Base-by-base conservation (phyloP, 1,139 yeast species). In the Saccharomyces hybrid region DNA sequence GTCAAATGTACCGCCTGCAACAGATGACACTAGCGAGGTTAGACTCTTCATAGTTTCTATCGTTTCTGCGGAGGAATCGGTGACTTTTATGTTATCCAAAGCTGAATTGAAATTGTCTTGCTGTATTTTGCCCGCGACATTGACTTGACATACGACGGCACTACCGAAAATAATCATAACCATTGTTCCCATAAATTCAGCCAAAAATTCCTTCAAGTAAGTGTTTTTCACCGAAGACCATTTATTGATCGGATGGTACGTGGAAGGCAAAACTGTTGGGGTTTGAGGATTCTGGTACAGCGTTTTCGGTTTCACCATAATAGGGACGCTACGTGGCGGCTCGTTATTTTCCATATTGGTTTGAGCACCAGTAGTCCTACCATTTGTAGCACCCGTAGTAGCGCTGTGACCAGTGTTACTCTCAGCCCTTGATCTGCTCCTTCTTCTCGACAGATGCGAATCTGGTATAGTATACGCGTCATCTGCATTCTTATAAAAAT, bases 151-250 rank as follows among this genome's bases (percentile, higher is more conserved):
- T 50, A 74, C 77, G 46, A 74, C 77, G 50, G 80, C 79, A 56
- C 73, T 75, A 59, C 81, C 81, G 51, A 74, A 70, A 54, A 73
- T 58, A 23, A 77, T 70, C 62, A 78, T 62, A 11, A 77, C 64
- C 66, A 76, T 60, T 2, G 79, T 74, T 11, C 81, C 81, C 48
- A 77, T 61, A 60, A 76, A 78, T 63, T 78, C 82, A 25, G 82
- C 81, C 38, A 69, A 55, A 50, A 69, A 67, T 51, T 69, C 73
- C 49, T 68, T 69, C 51, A 68, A 57, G 48, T 67, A 63, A 3
- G 58, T 58, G 46, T 63, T 63, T 53, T 68, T 69, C 16, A 66
- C 53, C 28, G 65, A 55, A 1, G 72, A 67, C 73, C 73, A 69
- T 50, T 55, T 60, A 48, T 68, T 69, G 51, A 69, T 68, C 11